A percentile compares a stretch with the other conserved stretches of the same genome.
Evolutionary conservation across 306 rosid species (phyloP).

Genomic region (Prunus armeniaca): DNA sequence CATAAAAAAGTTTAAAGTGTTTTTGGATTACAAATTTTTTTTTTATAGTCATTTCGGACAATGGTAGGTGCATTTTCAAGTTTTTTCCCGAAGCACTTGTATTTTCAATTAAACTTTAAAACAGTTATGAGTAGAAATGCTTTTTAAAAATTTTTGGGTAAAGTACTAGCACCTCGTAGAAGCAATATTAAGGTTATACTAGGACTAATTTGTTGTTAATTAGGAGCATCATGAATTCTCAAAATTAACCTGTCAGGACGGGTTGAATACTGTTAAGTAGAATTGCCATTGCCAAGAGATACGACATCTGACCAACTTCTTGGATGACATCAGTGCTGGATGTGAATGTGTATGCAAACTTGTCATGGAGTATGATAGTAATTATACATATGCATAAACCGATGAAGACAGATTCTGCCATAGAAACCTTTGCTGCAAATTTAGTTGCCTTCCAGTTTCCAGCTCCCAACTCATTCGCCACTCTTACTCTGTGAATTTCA

Average conservation of each 20-base stretch:
- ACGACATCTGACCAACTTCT: constrained; percentile 43
- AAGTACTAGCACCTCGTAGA: no score
- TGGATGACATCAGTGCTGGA: constrained; percentile 39
- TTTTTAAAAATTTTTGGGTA: no score
- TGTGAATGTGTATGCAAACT: constrained; percentile 55
- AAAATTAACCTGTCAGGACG: constrained; percentile 48
- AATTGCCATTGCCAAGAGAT: constrained; percentile 48
- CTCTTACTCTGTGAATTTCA: constrained; percentile 57
- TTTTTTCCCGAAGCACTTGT: no score
- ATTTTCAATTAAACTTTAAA: no score
- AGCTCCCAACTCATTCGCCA: constrained; percentile 69
- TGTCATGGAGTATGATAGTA: constrained; percentile 39
- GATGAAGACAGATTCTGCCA: constrained; percentile 41
- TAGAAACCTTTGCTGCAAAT: constrained; percentile 59
- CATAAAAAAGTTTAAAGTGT: no score
- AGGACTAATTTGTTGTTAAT: neutral
- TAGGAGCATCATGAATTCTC: neutral
- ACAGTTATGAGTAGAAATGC: no score
- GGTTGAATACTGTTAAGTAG: constrained; percentile 72
- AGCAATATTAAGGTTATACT: no score
- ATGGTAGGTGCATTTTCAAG: no score
- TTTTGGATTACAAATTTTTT: no score
- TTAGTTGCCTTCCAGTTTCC: constrained; percentile 66
- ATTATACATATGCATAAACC: constrained; percentile 40
- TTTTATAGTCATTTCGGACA: no score